These are phyloP conservation scores for Thamnidium elegans DNA, from an alignment of 192 early-diverging fungal species.

Conservation along the genomic window DNA sequence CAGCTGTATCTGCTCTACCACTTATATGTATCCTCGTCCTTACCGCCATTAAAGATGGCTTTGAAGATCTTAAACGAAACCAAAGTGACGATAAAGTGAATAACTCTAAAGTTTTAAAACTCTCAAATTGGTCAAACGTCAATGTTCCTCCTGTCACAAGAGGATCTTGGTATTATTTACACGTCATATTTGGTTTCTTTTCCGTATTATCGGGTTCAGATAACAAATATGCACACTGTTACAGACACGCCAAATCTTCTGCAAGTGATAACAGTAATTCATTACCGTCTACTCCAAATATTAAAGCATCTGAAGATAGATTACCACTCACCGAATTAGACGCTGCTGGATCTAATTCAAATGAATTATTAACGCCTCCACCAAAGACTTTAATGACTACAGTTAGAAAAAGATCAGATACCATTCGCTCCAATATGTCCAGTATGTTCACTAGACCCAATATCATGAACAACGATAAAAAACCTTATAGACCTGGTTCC, in stretches of 20 bases:
- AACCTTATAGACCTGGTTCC: conserved; percentile 33
- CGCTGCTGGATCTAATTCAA: not conserved
- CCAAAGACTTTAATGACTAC: conserved; percentile 15
- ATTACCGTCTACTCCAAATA: not conserved
- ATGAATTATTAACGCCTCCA: not conserved
- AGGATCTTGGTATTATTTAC: conserved; percentile 10
- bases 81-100: conserved; percentile 83
- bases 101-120: conserved; percentile 51
- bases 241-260: not conserved
- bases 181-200: conserved; percentile 22
- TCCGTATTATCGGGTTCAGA: conserved; percentile 23
- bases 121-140: conserved; percentile 61
- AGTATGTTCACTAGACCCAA: conserved; percentile 29
- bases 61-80: conserved; percentile 91
- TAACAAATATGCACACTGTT: conserved; percentile 25
- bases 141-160: conserved; percentile 38
- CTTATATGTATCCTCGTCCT: conserved; percentile 75
- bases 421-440: conserved; percentile 19
- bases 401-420: conserved; percentile 26
- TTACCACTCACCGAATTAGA: not conserved
- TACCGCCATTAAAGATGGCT: conserved; percentile 84
- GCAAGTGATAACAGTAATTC: not conserved
- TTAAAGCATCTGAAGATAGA: conserved; percentile 7
- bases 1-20: conserved; percentile 77
- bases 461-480: not conserved